phyloP scores from a whole-genome alignment of 768 basidiomycete genomes.

The Calocybe indica region DNA sequence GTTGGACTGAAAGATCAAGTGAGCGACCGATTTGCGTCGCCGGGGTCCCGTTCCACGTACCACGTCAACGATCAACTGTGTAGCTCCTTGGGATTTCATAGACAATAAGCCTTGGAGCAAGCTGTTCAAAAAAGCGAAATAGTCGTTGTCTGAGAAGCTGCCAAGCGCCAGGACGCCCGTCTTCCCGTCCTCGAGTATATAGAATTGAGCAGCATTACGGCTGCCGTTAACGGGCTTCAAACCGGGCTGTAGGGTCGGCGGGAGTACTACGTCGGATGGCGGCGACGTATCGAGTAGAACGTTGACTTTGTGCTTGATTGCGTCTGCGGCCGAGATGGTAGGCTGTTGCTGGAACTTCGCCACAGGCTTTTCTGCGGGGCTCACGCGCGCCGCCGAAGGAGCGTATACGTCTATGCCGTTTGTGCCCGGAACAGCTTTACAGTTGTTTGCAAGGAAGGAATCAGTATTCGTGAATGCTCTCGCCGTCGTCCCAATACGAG shows the following conservation, averaged over 20 bases:
- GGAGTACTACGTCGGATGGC: slow-evolving; percentile 37
- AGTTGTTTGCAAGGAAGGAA: slow-evolving; percentile 49
- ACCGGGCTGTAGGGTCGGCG: slow-evolving; percentile 30
- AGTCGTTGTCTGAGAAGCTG: slow-evolving; percentile 45
- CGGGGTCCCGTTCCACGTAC: slow-evolving; percentile 23
- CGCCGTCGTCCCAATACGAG: slow-evolving; percentile 39
- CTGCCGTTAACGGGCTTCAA: slow-evolving; percentile 35
- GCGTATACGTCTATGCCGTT: slow-evolving; percentile 40
- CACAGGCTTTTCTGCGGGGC: slow-evolving; percentile 16
- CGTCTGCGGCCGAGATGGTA: slow-evolving; percentile 20
- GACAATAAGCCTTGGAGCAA: slow-evolving; percentile 41
- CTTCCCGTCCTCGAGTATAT: slow-evolving; percentile 41
- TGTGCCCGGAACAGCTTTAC: slow-evolving; percentile 38
- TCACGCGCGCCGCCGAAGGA: slow-evolving; percentile 5
- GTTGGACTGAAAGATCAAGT: slow-evolving; percentile 27
- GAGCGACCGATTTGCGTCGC: neutral
- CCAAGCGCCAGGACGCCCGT: slow-evolving; percentile 56
- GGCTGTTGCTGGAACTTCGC: slow-evolving; percentile 36
- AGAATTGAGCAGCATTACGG: slow-evolving; percentile 48
- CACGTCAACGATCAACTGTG: slow-evolving; percentile 53
- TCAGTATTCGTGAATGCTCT: slow-evolving; percentile 41
- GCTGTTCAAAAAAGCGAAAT: slow-evolving; percentile 31
- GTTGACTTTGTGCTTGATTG: slow-evolving; percentile 36
- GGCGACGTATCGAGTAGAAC: slow-evolving; percentile 43
- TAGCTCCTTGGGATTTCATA: slow-evolving; percentile 42